Conservation (phyloP, 352 stramenopile species). For the Phytopythium chamaehyphon region DNA sequence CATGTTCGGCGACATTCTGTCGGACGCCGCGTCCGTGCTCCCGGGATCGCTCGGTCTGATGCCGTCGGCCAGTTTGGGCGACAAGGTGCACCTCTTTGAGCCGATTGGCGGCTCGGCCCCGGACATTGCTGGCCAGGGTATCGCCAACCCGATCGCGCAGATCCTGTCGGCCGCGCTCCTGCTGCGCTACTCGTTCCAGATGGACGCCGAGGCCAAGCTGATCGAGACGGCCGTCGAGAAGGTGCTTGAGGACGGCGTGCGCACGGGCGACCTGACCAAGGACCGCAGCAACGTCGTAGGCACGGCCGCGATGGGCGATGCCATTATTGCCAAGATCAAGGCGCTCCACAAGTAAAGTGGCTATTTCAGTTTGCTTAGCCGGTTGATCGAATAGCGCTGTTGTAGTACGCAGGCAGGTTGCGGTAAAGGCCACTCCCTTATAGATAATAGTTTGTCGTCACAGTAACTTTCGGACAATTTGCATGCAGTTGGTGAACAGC, state of each 20-base stretch:
- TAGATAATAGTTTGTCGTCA: no score
- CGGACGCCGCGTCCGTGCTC: constrained; percentile 97
- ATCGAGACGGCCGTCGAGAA: constrained; percentile 82
- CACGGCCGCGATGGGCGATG: constrained; percentile 71
- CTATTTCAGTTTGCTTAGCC: no score
- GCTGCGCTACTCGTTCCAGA: constrained; percentile 92
- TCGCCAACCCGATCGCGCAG: constrained; percentile 97
- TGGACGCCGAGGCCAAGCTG: constrained; percentile 71
- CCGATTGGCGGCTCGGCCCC: constrained; percentile 97
- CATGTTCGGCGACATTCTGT: constrained; percentile 99
- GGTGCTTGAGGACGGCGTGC: constrained; percentile 78
- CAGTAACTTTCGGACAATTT: no score
- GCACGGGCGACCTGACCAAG: constrained; percentile 82
- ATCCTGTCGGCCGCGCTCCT: constrained; percentile 98
- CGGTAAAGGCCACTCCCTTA: no score
- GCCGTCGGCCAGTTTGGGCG: constrained; percentile 94
- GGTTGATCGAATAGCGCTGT: no score
- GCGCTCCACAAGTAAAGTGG: constrained; percentile 28
- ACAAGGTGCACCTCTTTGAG: constrained; percentile 95
- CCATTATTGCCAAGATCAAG: constrained; percentile 79
- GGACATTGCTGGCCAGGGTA: constrained; percentile 95
- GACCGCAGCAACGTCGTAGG: constrained; percentile 50
- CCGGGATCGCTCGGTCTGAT: constrained; percentile 98
- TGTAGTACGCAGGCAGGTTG: no score
- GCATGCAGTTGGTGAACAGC: no score